phyloP scores from a whole-genome alignment of 2,329 filamentous ascomycete genomes.

The Fusarium pilosicola region DNA sequence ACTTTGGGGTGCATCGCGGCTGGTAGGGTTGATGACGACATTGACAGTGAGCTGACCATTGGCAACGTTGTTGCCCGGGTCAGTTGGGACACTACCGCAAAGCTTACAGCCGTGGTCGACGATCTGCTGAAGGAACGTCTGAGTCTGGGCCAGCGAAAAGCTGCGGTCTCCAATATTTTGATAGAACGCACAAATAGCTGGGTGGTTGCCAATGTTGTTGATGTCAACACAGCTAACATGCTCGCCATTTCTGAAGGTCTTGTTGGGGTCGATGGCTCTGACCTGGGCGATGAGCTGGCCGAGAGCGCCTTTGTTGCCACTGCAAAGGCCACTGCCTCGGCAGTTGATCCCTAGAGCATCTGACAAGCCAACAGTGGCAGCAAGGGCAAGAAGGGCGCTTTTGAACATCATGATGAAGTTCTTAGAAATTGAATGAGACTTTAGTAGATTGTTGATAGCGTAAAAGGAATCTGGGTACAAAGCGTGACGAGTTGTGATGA shows the following conservation, averaged over 20 bases:
- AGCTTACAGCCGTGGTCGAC: not conserved
- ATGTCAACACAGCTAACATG: not conserved
- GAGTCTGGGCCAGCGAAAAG: not conserved
- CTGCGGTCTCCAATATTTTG: not conserved
- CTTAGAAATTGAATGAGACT: not conserved
- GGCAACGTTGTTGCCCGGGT: not conserved
- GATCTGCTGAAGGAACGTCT: not conserved
- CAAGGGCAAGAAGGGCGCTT: not conserved
- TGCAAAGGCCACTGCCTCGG: not conserved
- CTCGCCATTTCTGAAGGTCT: not conserved
- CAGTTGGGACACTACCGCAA: not conserved
- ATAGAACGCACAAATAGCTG: not conserved
- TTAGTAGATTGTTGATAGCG: not conserved
- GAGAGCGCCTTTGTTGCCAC: not conserved
- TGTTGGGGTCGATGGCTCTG: not conserved
- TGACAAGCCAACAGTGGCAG: not conserved
- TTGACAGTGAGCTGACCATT: slow-evolving; percentile 2
- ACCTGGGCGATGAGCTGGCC: not conserved
- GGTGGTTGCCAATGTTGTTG: not conserved
- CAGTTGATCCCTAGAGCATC: slow-evolving; percentile 1
- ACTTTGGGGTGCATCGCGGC: not conserved
- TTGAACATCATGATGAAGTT: not conserved
- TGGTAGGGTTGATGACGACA: not conserved
- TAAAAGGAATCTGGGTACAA: not conserved
- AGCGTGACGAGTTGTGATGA: not conserved